These are phyloP conservation scores for Camelina sativa DNA, from an alignment of 345 rosid species.

Conservation along the genomic window DNA sequence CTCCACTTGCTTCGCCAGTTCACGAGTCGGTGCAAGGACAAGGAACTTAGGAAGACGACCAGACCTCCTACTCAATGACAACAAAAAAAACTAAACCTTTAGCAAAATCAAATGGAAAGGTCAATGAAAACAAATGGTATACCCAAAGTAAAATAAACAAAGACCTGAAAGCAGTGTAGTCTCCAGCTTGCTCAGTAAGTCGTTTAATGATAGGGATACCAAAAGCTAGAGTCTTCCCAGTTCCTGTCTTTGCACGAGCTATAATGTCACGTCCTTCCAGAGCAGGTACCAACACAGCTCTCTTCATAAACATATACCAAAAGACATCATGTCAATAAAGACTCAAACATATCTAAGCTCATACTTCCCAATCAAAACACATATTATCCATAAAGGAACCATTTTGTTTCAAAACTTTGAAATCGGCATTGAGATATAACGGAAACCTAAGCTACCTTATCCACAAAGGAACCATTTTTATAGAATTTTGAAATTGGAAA, in stretches of 20 bases:
- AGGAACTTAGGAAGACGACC: conserved; percentile 79
- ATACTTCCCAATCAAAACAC: background rate
- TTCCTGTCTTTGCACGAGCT: conserved; percentile 99
- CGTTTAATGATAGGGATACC: conserved; percentile 90
- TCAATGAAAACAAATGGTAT: background rate
- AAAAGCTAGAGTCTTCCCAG: conserved; percentile 98
- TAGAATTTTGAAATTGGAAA: background rate
- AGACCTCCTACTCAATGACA: conserved; percentile 51
- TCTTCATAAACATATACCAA: conserved; percentile 46
- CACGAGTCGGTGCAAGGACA: conserved; percentile 91
- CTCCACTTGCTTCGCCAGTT: conserved; percentile 96
- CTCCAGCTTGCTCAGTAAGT: conserved; percentile 67
- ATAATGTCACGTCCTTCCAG: conserved; percentile 86
- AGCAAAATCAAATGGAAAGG: conserved; percentile 7
- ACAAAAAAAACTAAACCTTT: conserved; percentile 1
- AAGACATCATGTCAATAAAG: conserved; percentile 9
- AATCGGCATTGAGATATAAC: background rate
- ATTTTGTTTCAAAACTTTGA: background rate
- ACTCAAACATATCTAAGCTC: background rate
- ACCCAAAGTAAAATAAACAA: background rate
- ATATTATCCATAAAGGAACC: conserved; percentile 5
- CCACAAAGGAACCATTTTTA: conserved; percentile 7
- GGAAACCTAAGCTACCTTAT: background rate
- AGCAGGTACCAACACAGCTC: conserved; percentile 90
- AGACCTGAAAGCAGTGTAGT: conserved; percentile 57